Percentiles rank a stretch among this genome's conserved stretches.
Conservation (phyloP, 2,329 filamentous ascomycete genomes). For the Talaromyces rugulosus region DNA sequence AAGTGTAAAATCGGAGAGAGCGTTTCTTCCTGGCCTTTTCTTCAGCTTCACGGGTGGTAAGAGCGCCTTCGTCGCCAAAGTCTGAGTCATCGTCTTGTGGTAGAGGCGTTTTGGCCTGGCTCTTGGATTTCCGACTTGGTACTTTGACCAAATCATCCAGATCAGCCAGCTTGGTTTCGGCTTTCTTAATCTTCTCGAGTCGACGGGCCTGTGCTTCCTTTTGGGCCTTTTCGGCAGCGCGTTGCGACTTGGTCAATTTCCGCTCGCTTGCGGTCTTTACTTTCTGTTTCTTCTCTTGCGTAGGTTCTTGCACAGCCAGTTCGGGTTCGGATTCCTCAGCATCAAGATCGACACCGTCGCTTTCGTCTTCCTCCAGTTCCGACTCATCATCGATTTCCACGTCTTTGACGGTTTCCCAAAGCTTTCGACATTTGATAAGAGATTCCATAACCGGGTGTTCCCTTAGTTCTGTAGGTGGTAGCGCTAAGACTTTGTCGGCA, state of each 20-base stretch:
- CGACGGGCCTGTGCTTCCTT: conserved; percentile 51
- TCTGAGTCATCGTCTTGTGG: conserved; percentile 62
- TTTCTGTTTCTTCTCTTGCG: conserved; percentile 27
- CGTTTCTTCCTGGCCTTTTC: conserved; percentile 90
- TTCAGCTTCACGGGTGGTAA: conserved; percentile 73
- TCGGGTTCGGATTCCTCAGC: conserved; percentile 17
- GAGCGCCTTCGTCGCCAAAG: conserved; percentile 81
- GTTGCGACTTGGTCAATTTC: conserved; percentile 47
- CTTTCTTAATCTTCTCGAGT: conserved; percentile 50
- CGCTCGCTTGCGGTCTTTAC: conserved; percentile 28
- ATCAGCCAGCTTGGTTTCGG: conserved; percentile 69
- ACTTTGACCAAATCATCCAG: conserved; percentile 59
- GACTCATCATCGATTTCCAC: conserved; percentile 52
- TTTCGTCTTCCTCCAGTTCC: conserved; percentile 17
- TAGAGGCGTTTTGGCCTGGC: conserved; percentile 19
- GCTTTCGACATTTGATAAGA: conserved; percentile 70
- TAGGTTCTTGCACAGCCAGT: conserved; percentile 12
- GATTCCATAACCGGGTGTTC: conserved; percentile 90
- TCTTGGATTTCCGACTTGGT: conserved; percentile 45
- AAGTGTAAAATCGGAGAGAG: conserved; percentile 94
- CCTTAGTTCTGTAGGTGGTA: conserved; percentile 74
- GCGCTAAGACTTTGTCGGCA: conserved; percentile 51
- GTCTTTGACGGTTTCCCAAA: conserved; percentile 72
- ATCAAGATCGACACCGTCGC: conserved; percentile 22
- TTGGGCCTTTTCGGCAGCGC: conserved; percentile 50